Evolutionary conservation across 495 filamentous ascomycete genomes (phyloP).

Genomic region (Chaetomium cochliodes): DNA sequence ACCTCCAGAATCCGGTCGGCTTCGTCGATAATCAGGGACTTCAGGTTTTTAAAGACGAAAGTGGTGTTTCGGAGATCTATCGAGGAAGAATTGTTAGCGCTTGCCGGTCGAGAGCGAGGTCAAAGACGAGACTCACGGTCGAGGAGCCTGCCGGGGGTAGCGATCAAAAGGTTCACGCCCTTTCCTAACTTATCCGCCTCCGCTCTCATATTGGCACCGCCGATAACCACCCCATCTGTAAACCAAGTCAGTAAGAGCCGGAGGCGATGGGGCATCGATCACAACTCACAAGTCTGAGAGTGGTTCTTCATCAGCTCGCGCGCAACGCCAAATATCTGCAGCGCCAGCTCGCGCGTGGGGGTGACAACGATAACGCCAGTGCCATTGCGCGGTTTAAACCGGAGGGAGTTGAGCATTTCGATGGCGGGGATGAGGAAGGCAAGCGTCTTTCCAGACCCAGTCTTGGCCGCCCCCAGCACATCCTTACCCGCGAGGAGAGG

Average conservation of each 20-base stretch:
- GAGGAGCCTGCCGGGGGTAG: conserved; percentile 87
- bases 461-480: conserved; percentile 95
- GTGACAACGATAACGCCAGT: conserved; percentile 86
- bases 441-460: conserved; percentile 92
- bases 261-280: no score
- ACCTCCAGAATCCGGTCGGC: conserved; percentile 94
- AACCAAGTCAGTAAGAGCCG: conserved; percentile 8
- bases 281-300: conserved; percentile 65
- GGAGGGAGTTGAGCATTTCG: conserved; percentile 87
- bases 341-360: conserved; percentile 83
- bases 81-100: conserved; percentile 5
- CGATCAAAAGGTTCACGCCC: conserved; percentile 90
- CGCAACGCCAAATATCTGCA: conserved; percentile 96
- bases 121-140: conserved; percentile 54
- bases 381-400: conserved; percentile 74
- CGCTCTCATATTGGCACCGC: conserved; percentile 84
- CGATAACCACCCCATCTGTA: conserved; percentile 84
- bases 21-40: conserved; percentile 80
- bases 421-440: conserved; percentile 92
- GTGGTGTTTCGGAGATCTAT: conserved; percentile 81
- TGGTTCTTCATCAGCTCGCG: conserved; percentile 76
- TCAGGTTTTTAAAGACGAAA: conserved; percentile 89
- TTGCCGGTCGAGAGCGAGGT: neutral
- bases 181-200: conserved; percentile 94
- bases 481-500: conserved; percentile 86